Evolutionary conservation across 805 yeast species (phyloP), one percentile per base, ranked within the genome.

Genomic region (Wickerhamiella qilinensis): DNA sequence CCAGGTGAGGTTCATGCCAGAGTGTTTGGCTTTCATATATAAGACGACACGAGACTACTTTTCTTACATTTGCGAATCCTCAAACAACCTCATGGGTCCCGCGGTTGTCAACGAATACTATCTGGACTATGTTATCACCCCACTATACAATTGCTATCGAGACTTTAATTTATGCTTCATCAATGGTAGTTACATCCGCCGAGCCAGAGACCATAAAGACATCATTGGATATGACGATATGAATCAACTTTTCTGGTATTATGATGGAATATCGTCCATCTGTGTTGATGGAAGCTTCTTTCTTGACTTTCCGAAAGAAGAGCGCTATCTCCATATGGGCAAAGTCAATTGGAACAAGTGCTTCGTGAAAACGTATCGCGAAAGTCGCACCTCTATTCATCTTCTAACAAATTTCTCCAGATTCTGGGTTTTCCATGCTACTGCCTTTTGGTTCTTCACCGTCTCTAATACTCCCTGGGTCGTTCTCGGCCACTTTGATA

Each of bases 221-320:
- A 71, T 72, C 3, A 75, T 84, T 42, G 95, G 95, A 0, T 84
- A 84, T 55, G 95, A 84, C 59, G 95, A 84, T 55, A 75, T 84
- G 55, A 84, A 84, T 53, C 94, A 84, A 51, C 61, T 79, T 29
- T 84, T 84, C 52, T 84, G 95, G 95, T 75, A 78, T 48, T 65
- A 73, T 3, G 68, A 73, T 43, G 84, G 91, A 0, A 61, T 84
- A 38, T 73, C 72, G 44, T 65, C 67, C 37, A 65, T 84, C 16
- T 57, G 59, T 2, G 52, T 78, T 24, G 49, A 57, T 2, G 65
- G 65, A 32, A 62, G 67, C 6, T 53, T 55, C 3, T 57, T 81
- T 19, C 68, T 81, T 56, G 72, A 69, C 42, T 52, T 69, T 25
- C 69, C 72, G 2, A 62, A 73, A 0, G 53, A 60, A 17, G 73